phyloP scores from a whole-genome alignment of 257 asterid species.

The Solanum arcanum region DNA sequence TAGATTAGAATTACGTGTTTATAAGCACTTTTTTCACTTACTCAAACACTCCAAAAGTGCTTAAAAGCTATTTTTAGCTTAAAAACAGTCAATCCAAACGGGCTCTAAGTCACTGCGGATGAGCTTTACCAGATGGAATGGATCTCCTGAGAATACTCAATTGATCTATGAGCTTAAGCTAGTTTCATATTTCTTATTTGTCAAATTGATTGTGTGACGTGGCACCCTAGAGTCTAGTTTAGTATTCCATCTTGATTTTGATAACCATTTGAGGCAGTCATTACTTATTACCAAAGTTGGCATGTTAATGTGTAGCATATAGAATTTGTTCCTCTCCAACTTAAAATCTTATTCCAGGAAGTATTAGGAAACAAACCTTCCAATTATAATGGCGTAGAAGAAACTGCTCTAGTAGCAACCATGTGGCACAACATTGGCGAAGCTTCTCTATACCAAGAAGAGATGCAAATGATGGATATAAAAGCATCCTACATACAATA shows the following conservation, averaged over 20 bases:
- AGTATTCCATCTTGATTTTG: background rate
- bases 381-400: slow-evolving; percentile 76
- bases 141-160: background rate
- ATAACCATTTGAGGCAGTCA: background rate
- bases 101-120: background rate
- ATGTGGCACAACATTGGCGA: slow-evolving; percentile 85
- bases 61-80: background rate
- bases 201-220: background rate
- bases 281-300: background rate
- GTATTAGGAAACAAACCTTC: slow-evolving; percentile 49
- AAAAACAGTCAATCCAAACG: background rate
- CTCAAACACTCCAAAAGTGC: background rate
- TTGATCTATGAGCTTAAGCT: background rate
- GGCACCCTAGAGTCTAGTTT: background rate
- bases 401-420: slow-evolving; percentile 94
- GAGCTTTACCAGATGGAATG: background rate
- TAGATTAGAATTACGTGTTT: background rate
- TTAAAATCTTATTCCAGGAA: background rate
- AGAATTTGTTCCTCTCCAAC: background rate
- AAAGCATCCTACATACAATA: slow-evolving; percentile 47
- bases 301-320: background rate
- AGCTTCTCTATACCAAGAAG: slow-evolving; percentile 96
- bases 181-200: background rate
- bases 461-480: slow-evolving; percentile 87
- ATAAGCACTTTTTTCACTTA: background rate